These are phyloP conservation scores for Tolypocladium guangdongense DNA, from an alignment of 2,329 filamentous ascomycete genomes.

Conservation along the genomic window DNA sequence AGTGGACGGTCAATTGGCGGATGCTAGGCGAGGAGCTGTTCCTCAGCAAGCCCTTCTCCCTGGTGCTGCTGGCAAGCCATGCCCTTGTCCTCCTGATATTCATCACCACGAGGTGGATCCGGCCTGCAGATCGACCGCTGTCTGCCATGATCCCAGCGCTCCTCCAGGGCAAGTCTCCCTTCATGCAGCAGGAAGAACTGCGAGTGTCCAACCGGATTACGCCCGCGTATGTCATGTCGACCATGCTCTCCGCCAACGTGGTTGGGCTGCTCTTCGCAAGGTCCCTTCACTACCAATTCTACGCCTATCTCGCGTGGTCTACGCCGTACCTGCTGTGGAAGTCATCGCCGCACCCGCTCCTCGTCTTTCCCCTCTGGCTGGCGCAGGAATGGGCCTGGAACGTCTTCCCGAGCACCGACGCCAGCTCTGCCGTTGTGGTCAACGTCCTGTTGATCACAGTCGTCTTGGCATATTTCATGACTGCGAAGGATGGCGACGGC, in stretches of 20 bases:
- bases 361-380: slow-evolving; percentile 60
- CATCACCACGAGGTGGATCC: slow-evolving; percentile 58
- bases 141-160: slow-evolving; percentile 39
- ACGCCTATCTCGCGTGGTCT: slow-evolving; percentile 81
- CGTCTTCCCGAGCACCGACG: slow-evolving; percentile 65
- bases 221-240: slow-evolving; percentile 63
- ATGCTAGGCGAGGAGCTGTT: slow-evolving; percentile 82
- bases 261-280: slow-evolving; percentile 79
- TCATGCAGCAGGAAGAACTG: slow-evolving; percentile 40
- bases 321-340: slow-evolving; percentile 82
- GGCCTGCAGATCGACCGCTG: slow-evolving; percentile 50
- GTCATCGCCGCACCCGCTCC: slow-evolving; percentile 54
- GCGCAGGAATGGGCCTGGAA: slow-evolving; percentile 92
- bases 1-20: slow-evolving; percentile 99
- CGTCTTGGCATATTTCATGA: slow-evolving; percentile 48
- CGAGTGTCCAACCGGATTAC: slow-evolving; percentile 49
- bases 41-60: slow-evolving; percentile 56
- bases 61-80: slow-evolving; percentile 56
- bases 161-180: slow-evolving; percentile 31
- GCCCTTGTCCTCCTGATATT: slow-evolving; percentile 55
- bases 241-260: slow-evolving; percentile 63
- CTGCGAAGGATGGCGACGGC: slow-evolving; percentile 15
- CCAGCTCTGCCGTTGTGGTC: slow-evolving; percentile 54
- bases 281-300: slow-evolving; percentile 92
- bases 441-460: slow-evolving; percentile 58